Evolutionary conservation across 2,329 filamentous ascomycete genomes (phyloP).

Genomic region (Parastagonospora nodorum): DNA sequence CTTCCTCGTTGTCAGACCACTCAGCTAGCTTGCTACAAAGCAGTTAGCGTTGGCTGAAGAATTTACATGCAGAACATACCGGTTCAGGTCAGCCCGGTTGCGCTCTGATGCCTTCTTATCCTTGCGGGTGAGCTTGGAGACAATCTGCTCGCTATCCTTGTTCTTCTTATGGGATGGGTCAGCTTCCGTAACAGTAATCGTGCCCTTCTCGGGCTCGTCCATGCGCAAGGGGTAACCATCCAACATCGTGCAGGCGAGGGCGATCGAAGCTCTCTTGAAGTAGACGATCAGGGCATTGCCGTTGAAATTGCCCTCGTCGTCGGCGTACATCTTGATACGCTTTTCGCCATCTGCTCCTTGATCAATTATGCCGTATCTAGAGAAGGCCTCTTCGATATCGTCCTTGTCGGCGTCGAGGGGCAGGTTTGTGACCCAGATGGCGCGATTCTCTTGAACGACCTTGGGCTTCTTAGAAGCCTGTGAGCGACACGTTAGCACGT

Average conservation of each 20-base stretch:
- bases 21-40: constrained; percentile 78
- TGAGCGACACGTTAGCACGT: constrained; percentile 1
- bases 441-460: constrained; percentile 70
- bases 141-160: constrained; percentile 62
- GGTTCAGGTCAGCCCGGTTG: constrained; percentile 86
- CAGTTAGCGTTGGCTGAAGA: constrained; percentile 5
- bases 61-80: constrained; percentile 43
- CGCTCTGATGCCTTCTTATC: constrained; percentile 90
- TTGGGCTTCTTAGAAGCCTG: constrained; percentile 36
- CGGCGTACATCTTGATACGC: constrained; percentile 90
- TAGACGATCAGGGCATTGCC: constrained; percentile 93
- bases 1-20: constrained; percentile 85
- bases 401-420: constrained; percentile 77
- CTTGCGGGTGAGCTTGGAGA: constrained; percentile 59
- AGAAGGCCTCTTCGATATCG: constrained; percentile 85
- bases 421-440: constrained; percentile 88
- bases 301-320: constrained; percentile 83
- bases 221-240: constrained; percentile 83
- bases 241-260: constrained; percentile 78
- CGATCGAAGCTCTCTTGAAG: constrained; percentile 92
- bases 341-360: constrained; percentile 87
- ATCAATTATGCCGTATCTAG: constrained; percentile 89
- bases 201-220: constrained; percentile 50
- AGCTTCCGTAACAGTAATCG: constrained; percentile 81
- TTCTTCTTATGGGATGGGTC: constrained; percentile 92